A percentile compares a stretch with the other conserved stretches of the same genome.
Conservation (phyloP, 176 grass and related monocot species). For the Cenchrus purpureus region DNA sequence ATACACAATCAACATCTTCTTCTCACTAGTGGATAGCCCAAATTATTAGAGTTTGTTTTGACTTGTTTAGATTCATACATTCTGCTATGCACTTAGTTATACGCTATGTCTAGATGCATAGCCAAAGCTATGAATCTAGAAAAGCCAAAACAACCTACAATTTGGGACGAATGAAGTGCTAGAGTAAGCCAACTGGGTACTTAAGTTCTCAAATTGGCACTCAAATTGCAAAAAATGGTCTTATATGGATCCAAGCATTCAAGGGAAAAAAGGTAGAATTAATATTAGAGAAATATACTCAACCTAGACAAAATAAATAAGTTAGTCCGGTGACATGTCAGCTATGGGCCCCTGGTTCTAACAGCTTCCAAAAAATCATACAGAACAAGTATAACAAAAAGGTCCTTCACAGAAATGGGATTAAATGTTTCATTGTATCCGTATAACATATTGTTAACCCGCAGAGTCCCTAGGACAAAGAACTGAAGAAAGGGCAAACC, state of each 20-base stretch:
- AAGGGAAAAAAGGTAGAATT: not conserved
- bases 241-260: conserved; percentile 10
- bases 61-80: too few species aligned
- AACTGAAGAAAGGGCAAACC: not conserved
- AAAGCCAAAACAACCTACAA: too few species aligned
- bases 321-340: not conserved
- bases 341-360: not conserved
- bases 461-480: not conserved
- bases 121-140: too few species aligned
- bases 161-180: too few species aligned
- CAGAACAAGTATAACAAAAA: conserved; percentile 2
- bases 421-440: not conserved
- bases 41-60: too few species aligned
- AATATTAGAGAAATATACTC: not conserved
- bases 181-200: not conserved
- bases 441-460: conserved; percentile 3
- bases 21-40: not conserved
- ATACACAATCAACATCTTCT: conserved; percentile 22
- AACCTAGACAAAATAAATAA: not conserved
- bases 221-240: not conserved
- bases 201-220: conserved; percentile 25
- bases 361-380: conserved; percentile 1
- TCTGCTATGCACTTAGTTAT: too few species aligned
- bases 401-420: not conserved
- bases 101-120: too few species aligned